Conservation (phyloP, 129 eudicot genomes). For the Oenanthe sinensis region DNA sequence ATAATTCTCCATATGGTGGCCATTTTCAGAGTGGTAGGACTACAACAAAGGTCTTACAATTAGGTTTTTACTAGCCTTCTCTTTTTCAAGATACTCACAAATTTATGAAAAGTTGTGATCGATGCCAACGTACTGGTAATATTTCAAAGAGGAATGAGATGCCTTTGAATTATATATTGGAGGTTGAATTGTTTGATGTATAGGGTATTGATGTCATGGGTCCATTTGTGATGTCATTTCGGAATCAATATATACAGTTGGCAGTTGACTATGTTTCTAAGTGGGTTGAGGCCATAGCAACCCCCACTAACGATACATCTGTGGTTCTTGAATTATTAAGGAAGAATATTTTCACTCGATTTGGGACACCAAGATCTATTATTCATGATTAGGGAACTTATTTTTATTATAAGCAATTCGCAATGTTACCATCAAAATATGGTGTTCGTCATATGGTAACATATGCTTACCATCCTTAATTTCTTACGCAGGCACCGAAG, state of each 20-base stretch:
- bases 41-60: neutral
- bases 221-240: neutral
- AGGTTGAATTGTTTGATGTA: neutral
- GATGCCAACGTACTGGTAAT: neutral
- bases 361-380: too few relatives aligned
- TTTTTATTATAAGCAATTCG: too few relatives aligned
- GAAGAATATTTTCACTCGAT: neutral
- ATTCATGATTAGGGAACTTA: too few relatives aligned
- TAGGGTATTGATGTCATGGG: neutral
- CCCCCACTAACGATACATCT: neutral
- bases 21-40: neutral
- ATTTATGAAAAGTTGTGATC: neutral
- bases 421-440: too few relatives aligned
- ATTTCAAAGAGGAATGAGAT: neutral
- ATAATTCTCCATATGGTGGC: neutral
- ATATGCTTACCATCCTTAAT: too few relatives aligned
- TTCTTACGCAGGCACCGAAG: too few relatives aligned
- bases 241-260: neutral
- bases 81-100: neutral
- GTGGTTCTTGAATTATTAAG: neutral
- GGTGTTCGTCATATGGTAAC: too few relatives aligned
- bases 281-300: neutral
- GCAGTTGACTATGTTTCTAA: neutral
- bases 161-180: neutral
- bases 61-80: neutral